Base-by-base conservation (phyloP, 2,329 filamentous ascomycete genomes). In the Alternaria burnsii region DNA sequence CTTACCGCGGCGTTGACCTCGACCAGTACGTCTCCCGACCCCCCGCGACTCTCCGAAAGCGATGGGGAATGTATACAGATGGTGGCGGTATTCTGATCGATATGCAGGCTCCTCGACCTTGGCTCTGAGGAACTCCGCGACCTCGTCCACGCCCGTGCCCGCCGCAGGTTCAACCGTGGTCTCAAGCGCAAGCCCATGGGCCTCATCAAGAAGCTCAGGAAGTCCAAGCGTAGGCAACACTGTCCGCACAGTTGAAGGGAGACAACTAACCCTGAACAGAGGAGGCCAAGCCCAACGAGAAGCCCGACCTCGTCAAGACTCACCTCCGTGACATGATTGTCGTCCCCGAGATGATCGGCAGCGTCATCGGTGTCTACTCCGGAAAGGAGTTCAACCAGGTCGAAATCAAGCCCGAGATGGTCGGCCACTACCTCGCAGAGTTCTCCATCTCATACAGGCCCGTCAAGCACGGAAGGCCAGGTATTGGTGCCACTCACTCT, bases 361-460 rank as follows among this genome's bases (percentile, higher is more conserved):
- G 88, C 84, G 94, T 99, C 79, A 91, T 99, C 79, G 95, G 94
- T 82, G 95, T 99, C 88, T 99, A 99, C 92, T 97, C 93, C 75
- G 95, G 95, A 82, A 99, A 99, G 91, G 94, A 98, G 86, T 99
- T 99, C 92, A 99, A 99, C 91, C 94, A 97, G 89, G 94, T 99
- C 78, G 95, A 99, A 86, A 95, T 99, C 87, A 97, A 97, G 91
- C 95, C 95, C 78, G 95, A 99, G 89, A 99, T 99, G 95, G 95
- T 99, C 84, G 95, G 95, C 83, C 94, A 98, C 88, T 97, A 97
- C 89, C 88, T 99, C 74, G 95, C 88, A 80, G 95, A 99, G 87
- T 99, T 99, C 89, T 97, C 94, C 75, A 99, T 99, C 87, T 95
- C 94, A 87, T 99, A 99, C 92, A 94, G 94, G 87, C 95, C 95